Evolutionary conservation across 495 filamentous ascomycete species (phyloP).

Genomic region (Friedmanniomyces endolithicus): DNA sequence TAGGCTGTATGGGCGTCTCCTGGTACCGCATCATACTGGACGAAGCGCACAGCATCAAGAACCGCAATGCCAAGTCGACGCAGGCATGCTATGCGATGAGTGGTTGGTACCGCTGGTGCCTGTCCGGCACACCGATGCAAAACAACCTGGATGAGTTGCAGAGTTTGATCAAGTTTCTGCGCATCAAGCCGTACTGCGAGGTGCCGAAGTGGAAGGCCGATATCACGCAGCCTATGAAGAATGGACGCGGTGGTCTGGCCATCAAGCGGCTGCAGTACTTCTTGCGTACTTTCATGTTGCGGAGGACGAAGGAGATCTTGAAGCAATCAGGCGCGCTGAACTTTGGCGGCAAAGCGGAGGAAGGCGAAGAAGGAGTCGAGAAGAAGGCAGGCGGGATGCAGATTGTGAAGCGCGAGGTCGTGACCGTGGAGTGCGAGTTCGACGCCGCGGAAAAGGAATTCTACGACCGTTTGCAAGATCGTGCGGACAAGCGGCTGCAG

Average conservation of each 20-base stretch:
- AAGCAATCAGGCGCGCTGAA: constrained; percentile 69
- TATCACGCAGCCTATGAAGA: constrained; percentile 74
- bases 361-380: constrained; percentile 35
- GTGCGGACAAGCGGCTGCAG: constrained; percentile 73
- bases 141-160: constrained; percentile 98
- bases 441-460: constrained; percentile 66
- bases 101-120: constrained; percentile 82
- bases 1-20: constrained; percentile 77
- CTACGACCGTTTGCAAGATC: constrained; percentile 69
- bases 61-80: constrained; percentile 87
- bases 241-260: constrained; percentile 74
- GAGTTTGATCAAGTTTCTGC: constrained; percentile 78
- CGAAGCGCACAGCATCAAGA: constrained; percentile 97
- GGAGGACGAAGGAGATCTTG: constrained; percentile 86
- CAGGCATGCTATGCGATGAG: constrained; percentile 72
- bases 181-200: constrained; percentile 83
- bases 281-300: constrained; percentile 90
- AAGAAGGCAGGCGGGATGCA: constrained; percentile 51
- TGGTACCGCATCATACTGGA: constrained; percentile 96
- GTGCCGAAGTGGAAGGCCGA: constrained; percentile 73
- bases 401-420: constrained; percentile 75
- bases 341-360: constrained; percentile 46
- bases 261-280: constrained; percentile 72
- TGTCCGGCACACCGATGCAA: constrained; percentile 92
- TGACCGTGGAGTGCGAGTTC: constrained; percentile 68